Evolutionary conservation across 768 basidiomycete genomes (phyloP).

Genomic region (Auricularia auricula-judae): DNA sequence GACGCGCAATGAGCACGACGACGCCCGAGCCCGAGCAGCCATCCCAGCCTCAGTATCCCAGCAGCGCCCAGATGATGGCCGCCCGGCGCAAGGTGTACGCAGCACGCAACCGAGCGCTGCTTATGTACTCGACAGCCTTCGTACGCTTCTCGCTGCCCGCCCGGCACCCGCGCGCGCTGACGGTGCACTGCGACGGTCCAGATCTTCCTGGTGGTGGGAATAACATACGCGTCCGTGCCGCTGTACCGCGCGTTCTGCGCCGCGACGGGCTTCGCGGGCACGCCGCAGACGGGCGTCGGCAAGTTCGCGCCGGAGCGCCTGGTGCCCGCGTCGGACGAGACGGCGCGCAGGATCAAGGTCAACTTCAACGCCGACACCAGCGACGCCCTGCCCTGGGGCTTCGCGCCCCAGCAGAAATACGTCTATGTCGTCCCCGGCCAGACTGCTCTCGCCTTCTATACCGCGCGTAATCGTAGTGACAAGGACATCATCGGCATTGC

Average conservation of each 20-base stretch:
- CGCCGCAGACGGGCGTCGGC: constrained; percentile 80
- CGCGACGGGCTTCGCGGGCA: constrained; percentile 93
- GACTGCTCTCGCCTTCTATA: constrained; percentile 93
- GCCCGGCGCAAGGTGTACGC: constrained; percentile 34
- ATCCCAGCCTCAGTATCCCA: neutral
- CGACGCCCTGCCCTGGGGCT: constrained; percentile 86
- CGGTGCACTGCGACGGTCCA: constrained; percentile 17
- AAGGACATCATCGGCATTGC: constrained; percentile 96
- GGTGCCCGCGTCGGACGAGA: constrained; percentile 39
- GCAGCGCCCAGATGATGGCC: constrained; percentile 5
- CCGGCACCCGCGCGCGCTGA: too few species aligned
- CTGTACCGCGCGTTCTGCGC: constrained; percentile 97
- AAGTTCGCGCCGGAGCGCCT: constrained; percentile 79
- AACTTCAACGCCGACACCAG: constrained; percentile 91
- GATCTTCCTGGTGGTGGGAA: constrained; percentile 71
- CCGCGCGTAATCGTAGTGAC: constrained; percentile 72
- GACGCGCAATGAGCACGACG: neutral
- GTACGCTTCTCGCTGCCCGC: constrained; percentile 32
- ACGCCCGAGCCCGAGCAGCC: neutral
- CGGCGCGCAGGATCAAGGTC: constrained; percentile 72
- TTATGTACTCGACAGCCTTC: constrained; percentile 79
- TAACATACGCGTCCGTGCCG: constrained; percentile 95
- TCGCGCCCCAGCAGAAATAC: constrained; percentile 81
- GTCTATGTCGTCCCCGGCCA: constrained; percentile 92
- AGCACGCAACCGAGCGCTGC: constrained; percentile 55